phyloP scores from a whole-genome alignment of 2,329 filamentous ascomycete genomes.

The Xylariomycetidae sp. region DNA sequence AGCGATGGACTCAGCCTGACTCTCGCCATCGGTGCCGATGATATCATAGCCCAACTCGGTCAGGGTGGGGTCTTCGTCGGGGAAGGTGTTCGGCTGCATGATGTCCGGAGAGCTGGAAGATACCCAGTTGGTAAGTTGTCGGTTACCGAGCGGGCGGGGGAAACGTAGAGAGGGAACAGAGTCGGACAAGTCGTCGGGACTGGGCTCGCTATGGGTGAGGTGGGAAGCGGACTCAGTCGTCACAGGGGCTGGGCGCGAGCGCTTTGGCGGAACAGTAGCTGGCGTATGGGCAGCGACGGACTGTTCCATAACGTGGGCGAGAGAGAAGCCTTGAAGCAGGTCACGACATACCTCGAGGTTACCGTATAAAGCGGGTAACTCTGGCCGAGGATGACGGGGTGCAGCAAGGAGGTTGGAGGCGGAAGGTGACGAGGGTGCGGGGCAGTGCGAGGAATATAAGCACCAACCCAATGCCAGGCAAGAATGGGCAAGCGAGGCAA shows the following conservation, averaged over 20 bases:
- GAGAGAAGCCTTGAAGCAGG: conserved; percentile 26
- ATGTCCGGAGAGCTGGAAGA: conserved; percentile 52
- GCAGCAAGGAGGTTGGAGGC: conserved; percentile 9
- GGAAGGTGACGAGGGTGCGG: conserved; percentile 2
- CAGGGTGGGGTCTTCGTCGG: conserved; percentile 44
- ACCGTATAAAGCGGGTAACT: conserved; percentile 19
- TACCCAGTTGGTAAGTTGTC: conserved; percentile 53
- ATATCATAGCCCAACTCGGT: conserved; percentile 53
- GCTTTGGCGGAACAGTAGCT: conserved; percentile 20
- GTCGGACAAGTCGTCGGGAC: conserved; percentile 19
- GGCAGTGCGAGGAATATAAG: too few species aligned
- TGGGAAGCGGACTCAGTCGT: conserved; percentile 9
- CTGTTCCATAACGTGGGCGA: conserved; percentile 48
- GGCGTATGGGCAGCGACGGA: conserved; percentile 22
- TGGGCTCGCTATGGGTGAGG: conserved; percentile 24
- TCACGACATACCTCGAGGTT: conserved; percentile 32
- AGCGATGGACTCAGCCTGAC: conserved; percentile 43
- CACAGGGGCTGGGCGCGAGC: conserved; percentile 4
- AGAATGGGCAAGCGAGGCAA: too few species aligned
- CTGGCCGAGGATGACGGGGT: conserved; percentile 21
- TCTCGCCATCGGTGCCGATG: conserved; percentile 48
- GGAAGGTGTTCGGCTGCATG: conserved; percentile 39
- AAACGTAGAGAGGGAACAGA: conserved; percentile 49
- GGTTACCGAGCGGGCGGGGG: conserved; percentile 49
- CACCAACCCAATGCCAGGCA: too few species aligned